phyloP scores from a whole-genome alignment of 176 grass and related monocot genomes.

The Ensete glaucum region DNA sequence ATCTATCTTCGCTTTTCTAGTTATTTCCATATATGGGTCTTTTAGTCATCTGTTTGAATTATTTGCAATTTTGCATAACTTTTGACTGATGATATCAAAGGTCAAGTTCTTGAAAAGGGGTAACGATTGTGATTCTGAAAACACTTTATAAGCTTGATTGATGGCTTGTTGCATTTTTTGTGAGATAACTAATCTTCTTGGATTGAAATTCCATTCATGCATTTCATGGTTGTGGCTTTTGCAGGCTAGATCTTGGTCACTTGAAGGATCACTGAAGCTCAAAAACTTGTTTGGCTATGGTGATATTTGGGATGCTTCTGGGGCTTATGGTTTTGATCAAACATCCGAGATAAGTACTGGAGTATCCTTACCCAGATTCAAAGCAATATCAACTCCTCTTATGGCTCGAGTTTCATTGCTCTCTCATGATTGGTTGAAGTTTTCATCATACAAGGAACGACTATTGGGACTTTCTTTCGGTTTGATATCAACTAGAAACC shows the following conservation, averaged over 20 bases:
- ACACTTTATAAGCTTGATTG: too few species aligned
- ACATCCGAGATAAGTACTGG: conserved; percentile 38
- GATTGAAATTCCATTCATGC: too few species aligned
- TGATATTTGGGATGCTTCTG: conserved; percentile 68
- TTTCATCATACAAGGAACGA: conserved; percentile 65
- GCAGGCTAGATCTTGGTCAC: conserved; percentile 43
- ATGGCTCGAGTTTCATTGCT: conserved; percentile 37
- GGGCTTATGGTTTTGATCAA: conserved; percentile 50
- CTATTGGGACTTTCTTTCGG: conserved; percentile 48
- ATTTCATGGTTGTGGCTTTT: background rate
- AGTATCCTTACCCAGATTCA: conserved; percentile 49
- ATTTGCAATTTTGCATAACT: too few species aligned
- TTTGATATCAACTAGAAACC: conserved; percentile 48
- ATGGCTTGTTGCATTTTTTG: too few species aligned
- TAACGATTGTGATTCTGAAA: background rate
- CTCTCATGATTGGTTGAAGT: conserved; percentile 54
- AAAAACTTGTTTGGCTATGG: conserved; percentile 64
- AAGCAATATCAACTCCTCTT: conserved; percentile 44
- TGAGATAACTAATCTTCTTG: too few species aligned
- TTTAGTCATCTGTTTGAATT: too few species aligned
- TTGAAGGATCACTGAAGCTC: conserved; percentile 46
- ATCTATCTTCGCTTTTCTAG: too few species aligned
- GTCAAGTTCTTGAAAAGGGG: too few species aligned
- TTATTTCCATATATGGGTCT: too few species aligned
- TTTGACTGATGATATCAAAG: too few species aligned